Base-by-base conservation (phyloP, 1,139 yeast species). In the Saccharomycopsis crataegensis region DNA sequence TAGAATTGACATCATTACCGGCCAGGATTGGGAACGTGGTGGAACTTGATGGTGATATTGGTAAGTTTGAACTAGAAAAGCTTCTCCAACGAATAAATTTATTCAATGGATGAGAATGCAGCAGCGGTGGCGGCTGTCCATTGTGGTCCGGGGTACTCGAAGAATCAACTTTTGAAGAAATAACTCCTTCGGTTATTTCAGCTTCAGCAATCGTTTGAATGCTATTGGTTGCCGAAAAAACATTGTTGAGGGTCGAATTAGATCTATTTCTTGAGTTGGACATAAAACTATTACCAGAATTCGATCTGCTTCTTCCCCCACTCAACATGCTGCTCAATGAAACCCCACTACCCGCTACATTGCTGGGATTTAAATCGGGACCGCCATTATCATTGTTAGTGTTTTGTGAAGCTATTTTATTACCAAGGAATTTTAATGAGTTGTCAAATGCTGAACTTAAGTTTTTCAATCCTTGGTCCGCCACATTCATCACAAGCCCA, bases 341-440 rank as follows among this genome's bases (percentile, higher is more conserved):
- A 17, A 32, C 37, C 12, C 17, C 40, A 48, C 22, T 40, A 22
- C 37, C 17, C 14, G 40, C 34, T 14, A 28, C 32, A 16, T 42
- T 41, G 28, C 33, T 3, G 16, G 33, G 11, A 43, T 43, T 28
- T 3, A 33, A 32, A 6, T 33, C n/a, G 32, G 14, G 46, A n/a
- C 28, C 43, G 11, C 17, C 31, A 14, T 28, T 41, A 31, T 38
- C 40, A 22, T 33, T 37, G 34, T 40, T 50, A n/a, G 40, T n/a
- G 31, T 43, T 47, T 9, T 32, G 14, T 9, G 22, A 43, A 16
- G 37, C 11, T 8, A 56, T 56, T 33, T 43, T 50, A 17, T 36
- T 53, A 9, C 58, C 58, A 22, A 56, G 14, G 38, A 53, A 56
- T 36, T 56, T 56, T 33, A 56, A 41, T 4, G 57, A 53, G 9